phyloP scores from a whole-genome alignment of 1,284 basidiomycete species.

The Ceratobasidium sp. region DNA sequence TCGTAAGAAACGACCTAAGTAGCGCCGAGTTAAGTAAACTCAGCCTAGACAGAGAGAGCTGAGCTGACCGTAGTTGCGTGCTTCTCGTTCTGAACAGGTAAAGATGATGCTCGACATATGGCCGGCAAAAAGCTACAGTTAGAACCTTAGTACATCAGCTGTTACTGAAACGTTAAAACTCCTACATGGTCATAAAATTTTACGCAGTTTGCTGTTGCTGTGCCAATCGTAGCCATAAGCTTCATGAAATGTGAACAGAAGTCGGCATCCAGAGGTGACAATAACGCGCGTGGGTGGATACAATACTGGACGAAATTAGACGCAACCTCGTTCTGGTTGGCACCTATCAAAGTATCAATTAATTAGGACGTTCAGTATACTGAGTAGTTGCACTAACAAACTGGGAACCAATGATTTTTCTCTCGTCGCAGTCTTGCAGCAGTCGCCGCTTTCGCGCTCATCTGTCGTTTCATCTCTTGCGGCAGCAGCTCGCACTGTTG shows the following conservation, averaged over 20 bases:
- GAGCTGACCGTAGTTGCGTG: constrained; percentile 88
- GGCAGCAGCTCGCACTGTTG: constrained; percentile 58
- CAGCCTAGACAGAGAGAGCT: neutral
- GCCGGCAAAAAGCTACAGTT: constrained; percentile 79
- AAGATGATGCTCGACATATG: constrained; percentile 88
- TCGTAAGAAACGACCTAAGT: constrained; percentile 82
- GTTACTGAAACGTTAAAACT: constrained; percentile 45
- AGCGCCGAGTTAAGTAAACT: neutral
- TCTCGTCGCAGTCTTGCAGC: constrained; percentile 74
- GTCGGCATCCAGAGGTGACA: constrained; percentile 96
- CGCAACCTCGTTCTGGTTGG: constrained; percentile 41
- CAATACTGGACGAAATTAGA: constrained; percentile 85
- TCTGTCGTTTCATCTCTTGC: constrained; percentile 82
- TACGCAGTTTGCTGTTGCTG: constrained; percentile 88
- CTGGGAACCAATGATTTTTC: constrained; percentile 89
- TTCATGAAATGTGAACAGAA: constrained; percentile 94
- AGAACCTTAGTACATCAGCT: constrained; percentile 51
- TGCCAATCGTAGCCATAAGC: constrained; percentile 86
- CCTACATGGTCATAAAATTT: constrained; percentile 86
- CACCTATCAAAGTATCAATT: constrained; percentile 29
- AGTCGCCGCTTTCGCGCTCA: constrained; percentile 60
- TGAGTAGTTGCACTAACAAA: constrained; percentile 63
- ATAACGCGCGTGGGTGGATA: constrained; percentile 88
- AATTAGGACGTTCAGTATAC: neutral
- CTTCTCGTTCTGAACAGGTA: constrained; percentile 95